Evolutionary conservation across 768 basidiomycete genomes (phyloP), one percentile per base, ranked within the genome.

Genomic region (Pleurotus ostreatus): DNA sequence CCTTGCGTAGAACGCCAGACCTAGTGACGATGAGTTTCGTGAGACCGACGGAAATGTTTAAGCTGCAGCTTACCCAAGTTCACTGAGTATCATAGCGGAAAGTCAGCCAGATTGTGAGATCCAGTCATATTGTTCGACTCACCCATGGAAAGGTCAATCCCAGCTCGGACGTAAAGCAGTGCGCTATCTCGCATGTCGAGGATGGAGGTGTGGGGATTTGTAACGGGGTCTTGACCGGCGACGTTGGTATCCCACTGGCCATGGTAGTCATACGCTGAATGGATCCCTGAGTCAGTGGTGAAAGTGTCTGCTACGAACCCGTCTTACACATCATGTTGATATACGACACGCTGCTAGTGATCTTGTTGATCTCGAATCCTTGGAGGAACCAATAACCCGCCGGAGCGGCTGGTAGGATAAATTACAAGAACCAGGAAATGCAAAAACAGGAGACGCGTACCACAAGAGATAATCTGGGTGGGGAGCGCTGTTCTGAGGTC

Each of bases 351-450:
- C 25, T 48, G 13, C 25, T 23, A 5, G 52, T 60, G 40, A 66
- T 63, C 43, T 65, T 66, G 53, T 66, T 60, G 22, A 65, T 63
- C 56, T 66, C 60, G 30, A 65, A 66, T 3, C 65, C 65, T 39
- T 59, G 25, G 4, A 64, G 55, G 58, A 61, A 64, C 61, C 60
- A 61, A 22, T 61, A 62, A 3, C 61, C 61, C 2, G 61, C 61
- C 6, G 61, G 63, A 1, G 61, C 56, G 20, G 61, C 61, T 60
- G 15, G 30, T 40, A n/a, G 34, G 5, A 18, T 23, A 22, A 15
- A 11, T 15, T 2, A 44, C 41, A 12, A 13, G 3, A 26, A 40
- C 12, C 23, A 60, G 59, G 57, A 18, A 55, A 25, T 7, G 20
- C 2, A 34, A 34, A 3, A 4, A 11, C 7, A 34, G 11, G 30